These are phyloP conservation scores for Platanthera zijinensis DNA, from an alignment of 106 monocot genomes.

Conservation along the genomic window DNA sequence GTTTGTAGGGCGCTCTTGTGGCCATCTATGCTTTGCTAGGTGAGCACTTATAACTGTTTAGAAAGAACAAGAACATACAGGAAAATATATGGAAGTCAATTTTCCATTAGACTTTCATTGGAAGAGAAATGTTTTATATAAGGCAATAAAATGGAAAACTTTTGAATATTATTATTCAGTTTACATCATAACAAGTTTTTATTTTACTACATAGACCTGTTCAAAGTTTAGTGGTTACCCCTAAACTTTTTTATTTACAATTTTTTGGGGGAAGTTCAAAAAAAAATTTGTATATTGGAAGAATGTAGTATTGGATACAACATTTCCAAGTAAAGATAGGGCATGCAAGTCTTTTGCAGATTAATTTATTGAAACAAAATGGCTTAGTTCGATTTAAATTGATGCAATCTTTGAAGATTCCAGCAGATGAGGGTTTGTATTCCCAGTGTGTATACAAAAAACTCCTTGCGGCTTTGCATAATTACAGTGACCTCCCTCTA, in stretches of 20 bases:
- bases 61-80: not conserved
- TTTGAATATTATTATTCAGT: not conserved
- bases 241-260: not conserved
- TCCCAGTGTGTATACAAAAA: not conserved
- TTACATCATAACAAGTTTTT: not conserved
- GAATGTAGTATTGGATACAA: not conserved
- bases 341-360: not conserved
- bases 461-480: too few species aligned
- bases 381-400: not conserved
- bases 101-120: not conserved
- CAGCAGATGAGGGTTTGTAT: not conserved
- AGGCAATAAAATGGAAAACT: not conserved
- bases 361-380: not conserved
- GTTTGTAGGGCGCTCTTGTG: slow-evolving; percentile 44
- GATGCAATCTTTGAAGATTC: not conserved
- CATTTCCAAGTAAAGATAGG: not conserved
- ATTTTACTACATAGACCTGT: not conserved
- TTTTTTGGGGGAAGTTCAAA: not conserved
- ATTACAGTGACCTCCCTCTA: too few species aligned
- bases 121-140: not conserved
- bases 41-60: slow-evolving; percentile 20
- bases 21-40: slow-evolving; percentile 66
- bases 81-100: not conserved
- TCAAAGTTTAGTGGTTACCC: not conserved
- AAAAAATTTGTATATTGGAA: not conserved